Evolutionary conservation across 164 flowering plant species (phyloP).

Genomic region (Vitis amurensis): DNA sequence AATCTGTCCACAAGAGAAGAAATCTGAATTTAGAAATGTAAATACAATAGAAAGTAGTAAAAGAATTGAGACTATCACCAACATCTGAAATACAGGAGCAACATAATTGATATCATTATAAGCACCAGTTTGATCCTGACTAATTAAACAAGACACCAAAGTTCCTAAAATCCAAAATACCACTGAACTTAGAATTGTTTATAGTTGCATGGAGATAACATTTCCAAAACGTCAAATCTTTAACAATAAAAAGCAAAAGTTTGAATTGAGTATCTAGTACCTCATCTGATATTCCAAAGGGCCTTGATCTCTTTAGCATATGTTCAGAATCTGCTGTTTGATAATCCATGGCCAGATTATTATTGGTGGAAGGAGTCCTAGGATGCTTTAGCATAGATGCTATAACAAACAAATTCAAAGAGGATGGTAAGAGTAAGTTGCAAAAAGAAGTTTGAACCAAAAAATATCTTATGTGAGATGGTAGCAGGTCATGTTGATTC

Average conservation of each 20-base stretch:
- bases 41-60: background rate
- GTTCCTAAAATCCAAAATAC: background rate
- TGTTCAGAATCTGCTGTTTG: constrained; percentile 31
- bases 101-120: background rate
- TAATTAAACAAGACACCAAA: background rate
- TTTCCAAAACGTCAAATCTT: background rate
- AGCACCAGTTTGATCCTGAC: background rate
- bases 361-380: constrained; percentile 18
- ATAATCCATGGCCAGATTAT: constrained; percentile 28
- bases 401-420: constrained; percentile 1
- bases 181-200: background rate
- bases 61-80: background rate
- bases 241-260: background rate
- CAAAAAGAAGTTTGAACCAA: too few relatives aligned
- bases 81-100: background rate
- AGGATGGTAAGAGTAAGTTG: too few relatives aligned
- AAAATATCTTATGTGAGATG: too few relatives aligned
- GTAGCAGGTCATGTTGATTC: too few relatives aligned
- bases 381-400: constrained; percentile 26
- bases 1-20: background rate
- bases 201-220: background rate
- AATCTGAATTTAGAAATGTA: background rate
- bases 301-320: constrained; percentile 26
- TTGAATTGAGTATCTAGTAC: background rate
- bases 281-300: constrained; percentile 24